These are phyloP conservation scores for Capsicum pubescens DNA, from an alignment of 257 asterid genomes.

Conservation along the genomic window DNA sequence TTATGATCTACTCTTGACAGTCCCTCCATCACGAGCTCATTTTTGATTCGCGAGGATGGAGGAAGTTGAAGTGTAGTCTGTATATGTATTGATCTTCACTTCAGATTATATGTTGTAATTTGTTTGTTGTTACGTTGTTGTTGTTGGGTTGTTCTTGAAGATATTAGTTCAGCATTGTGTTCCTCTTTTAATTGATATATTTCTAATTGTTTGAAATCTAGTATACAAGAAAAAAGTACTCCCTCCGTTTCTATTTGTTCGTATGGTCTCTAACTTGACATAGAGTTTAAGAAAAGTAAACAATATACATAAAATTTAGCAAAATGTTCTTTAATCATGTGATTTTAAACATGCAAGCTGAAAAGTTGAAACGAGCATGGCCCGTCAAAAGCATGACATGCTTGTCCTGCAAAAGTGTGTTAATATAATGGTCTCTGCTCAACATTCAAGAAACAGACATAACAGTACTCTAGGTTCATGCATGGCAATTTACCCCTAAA, in stretches of 20 bases:
- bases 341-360: too few species aligned
- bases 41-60: conserved; percentile 47
- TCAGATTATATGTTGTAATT: conserved; percentile 6
- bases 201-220: neutral
- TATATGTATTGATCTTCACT: conserved; percentile 20
- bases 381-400: neutral
- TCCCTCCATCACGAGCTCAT: conserved; percentile 45
- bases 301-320: too few species aligned
- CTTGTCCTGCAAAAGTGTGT: conserved; percentile 9
- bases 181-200: conserved; percentile 19
- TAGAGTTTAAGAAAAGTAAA: too few species aligned
- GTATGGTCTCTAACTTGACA: too few species aligned
- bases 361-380: neutral
- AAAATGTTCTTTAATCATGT: too few species aligned
- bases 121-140: neutral
- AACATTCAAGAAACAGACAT: neutral
- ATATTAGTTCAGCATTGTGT: neutral
- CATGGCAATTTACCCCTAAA: neutral
- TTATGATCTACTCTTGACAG: conserved; percentile 55
- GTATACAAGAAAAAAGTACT: neutral
- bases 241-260: too few species aligned
- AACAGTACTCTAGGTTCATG: neutral
- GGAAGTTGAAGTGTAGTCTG: neutral
- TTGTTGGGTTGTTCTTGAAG: neutral
- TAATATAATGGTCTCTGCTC: neutral